These are phyloP conservation scores for Erythrobasidium yunnanense DNA, from an alignment of 768 basidiomycete species.

Conservation along the genomic window DNA sequence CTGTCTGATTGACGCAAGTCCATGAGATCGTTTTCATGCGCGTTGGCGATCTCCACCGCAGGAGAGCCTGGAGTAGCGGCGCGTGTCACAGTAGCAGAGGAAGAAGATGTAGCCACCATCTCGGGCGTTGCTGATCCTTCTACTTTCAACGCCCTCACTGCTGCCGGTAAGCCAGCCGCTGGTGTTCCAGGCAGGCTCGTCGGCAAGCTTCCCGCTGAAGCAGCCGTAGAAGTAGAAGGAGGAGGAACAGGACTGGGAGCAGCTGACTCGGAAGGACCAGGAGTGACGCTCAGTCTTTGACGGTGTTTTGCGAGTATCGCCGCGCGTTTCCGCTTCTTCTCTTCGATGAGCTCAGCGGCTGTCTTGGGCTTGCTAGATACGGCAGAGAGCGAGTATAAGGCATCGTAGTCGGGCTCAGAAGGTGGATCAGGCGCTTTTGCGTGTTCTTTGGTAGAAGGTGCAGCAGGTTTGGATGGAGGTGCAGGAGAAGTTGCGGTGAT, in stretches of 20 bases:
- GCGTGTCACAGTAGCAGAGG: background rate
- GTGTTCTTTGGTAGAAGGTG: background rate
- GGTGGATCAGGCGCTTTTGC: background rate
- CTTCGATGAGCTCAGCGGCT: constrained; percentile 7
- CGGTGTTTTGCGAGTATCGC: constrained; percentile 16
- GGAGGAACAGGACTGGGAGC: background rate
- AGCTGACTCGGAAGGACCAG: background rate
- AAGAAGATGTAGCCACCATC: background rate
- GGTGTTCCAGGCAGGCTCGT: background rate
- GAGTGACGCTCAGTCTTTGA: constrained; percentile 9
- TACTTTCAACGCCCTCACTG: background rate
- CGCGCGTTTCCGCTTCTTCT: constrained; percentile 2
- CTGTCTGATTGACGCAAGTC: constrained; percentile 48
- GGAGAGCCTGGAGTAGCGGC: constrained; percentile 40
- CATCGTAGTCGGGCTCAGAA: constrained; percentile 16
- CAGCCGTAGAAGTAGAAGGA: background rate
- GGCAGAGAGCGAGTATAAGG: constrained; percentile 1
- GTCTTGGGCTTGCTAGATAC: background rate
- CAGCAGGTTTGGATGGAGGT: background rate
- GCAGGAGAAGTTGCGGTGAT: background rate
- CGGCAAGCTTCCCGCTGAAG: background rate
- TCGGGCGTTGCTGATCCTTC: background rate
- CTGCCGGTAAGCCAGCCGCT: background rate
- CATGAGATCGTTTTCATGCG: constrained; percentile 76
- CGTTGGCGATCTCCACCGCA: constrained; percentile 78